Evolutionary conservation across 805 yeast genomes (phyloP), one percentile per base, ranked within the genome.

Genomic region (Candida parachauliodes): DNA sequence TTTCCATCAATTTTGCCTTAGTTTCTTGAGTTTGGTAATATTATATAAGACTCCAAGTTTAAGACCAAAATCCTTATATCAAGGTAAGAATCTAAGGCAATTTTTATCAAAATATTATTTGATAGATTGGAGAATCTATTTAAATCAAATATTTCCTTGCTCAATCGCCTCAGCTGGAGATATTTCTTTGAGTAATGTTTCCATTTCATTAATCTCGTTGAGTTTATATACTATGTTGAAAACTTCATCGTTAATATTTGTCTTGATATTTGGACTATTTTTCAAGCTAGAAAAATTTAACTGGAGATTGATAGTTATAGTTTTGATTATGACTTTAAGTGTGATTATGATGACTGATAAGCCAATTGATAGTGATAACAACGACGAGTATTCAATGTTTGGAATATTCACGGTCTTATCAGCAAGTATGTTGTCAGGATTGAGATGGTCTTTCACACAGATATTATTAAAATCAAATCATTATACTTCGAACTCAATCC

Each of bases 401-500:
- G 98, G 98, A 2, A 78, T 88, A 16, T 37, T 78, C 2, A 62
- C 88, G 19, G 97, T 91, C 1, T 62, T 93, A 20, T 62, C 75
- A 2, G 89, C 96, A 3, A 78, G 95, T 2, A 73, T 83, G 55
- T 74, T 88, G 63, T 81, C 93, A 11, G 98, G 98, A 0, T 65
- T 93, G 36, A 74, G 98, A 45, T 93, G 98, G 98, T 91, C 95
- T 1, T 76, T 89, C 44, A 88, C 98, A 1, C 98, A 93, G 54
- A 58, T 93, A 16, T 70, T 91, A 24, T 64, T 93, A 34, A 82
- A 75, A 47, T 71, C 66, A 30, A 79, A 79, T 46, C 37, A 38
- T 9, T 62, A 77, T 37, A 76, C 81, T 4, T 73, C 74, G 26
- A 81, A 89, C 53, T 94, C 98, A 2, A 77, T 93, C 14, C 70